Percentiles rank a stretch among this genome's conserved stretches.
Evolutionary conservation across 257 asterid genomes (phyloP).

Genomic region (Gentiana macrophylla): DNA sequence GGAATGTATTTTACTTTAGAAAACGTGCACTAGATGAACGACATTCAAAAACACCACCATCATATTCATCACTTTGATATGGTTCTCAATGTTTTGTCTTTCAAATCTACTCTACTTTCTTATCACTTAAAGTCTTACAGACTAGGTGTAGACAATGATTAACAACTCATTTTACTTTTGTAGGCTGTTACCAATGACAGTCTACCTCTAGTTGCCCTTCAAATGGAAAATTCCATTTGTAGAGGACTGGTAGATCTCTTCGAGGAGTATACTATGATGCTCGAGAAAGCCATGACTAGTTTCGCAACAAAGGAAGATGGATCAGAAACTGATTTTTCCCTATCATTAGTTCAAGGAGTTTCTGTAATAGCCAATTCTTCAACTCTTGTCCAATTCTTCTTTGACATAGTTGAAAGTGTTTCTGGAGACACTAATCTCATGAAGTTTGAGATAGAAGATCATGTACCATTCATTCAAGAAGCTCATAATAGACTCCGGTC

Average conservation of each 20-base stretch:
- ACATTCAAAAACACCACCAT: no score
- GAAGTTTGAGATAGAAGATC: constrained; percentile 38
- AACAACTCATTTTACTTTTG: not conserved
- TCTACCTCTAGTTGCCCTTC: constrained; percentile 36
- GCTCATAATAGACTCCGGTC: constrained; percentile 26
- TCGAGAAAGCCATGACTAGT: constrained; percentile 38
- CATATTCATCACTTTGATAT: no score
- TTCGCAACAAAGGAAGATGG: constrained; percentile 20
- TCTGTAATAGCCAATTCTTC: constrained; percentile 44
- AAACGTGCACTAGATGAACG: no score
- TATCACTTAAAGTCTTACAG: not conserved
- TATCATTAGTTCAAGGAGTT: constrained; percentile 38
- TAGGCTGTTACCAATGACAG: constrained; percentile 40
- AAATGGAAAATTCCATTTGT: constrained; percentile 55
- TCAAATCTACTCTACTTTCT: not conserved
- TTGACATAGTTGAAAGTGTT: constrained; percentile 26
- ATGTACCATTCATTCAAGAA: constrained; percentile 24
- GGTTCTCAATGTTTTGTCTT: no score
- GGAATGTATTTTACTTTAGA: no score
- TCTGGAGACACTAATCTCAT: constrained; percentile 30
- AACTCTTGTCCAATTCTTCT: constrained; percentile 31
- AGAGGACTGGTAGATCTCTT: constrained; percentile 44
- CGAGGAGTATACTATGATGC: constrained; percentile 29
- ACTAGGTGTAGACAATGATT: not conserved
- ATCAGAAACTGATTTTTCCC: constrained; percentile 24